phyloP scores from a whole-genome alignment of 2,329 filamentous ascomycete genomes.

The Botrytis fabae region DNA sequence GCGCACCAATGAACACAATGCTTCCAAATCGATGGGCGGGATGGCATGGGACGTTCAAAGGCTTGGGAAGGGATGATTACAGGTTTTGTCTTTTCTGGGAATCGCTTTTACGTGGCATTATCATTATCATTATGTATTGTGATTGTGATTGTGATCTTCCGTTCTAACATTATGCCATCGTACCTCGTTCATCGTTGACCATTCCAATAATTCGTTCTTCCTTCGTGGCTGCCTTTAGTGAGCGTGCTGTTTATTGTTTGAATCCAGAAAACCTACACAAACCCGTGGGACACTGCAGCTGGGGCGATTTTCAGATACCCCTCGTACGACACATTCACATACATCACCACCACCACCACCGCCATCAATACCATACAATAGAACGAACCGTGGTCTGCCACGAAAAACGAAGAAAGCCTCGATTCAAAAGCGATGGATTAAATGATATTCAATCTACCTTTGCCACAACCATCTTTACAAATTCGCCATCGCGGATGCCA shows the following conservation, averaged over 20 bases:
- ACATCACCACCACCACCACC: not conserved
- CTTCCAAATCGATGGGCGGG: not conserved
- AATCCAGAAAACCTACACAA: not conserved
- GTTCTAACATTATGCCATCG: not conserved
- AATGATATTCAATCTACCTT: slow-evolving; percentile 16
- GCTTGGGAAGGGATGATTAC: not conserved
- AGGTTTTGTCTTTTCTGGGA: not conserved
- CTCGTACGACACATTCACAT: not conserved
- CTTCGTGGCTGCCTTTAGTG: not conserved
- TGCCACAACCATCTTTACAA: not conserved
- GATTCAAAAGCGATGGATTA: slow-evolving; percentile 28
- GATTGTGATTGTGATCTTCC: not conserved
- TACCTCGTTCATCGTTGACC: not conserved
- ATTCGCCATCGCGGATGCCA: slow-evolving; percentile 30
- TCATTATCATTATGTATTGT: not conserved
- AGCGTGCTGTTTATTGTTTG: not conserved
- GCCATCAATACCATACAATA: not conserved
- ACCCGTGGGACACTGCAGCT: not conserved
- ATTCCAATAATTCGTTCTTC: not conserved
- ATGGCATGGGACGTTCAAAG: not conserved
- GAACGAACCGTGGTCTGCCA: slow-evolving; percentile 23
- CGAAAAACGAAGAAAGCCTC: not conserved
- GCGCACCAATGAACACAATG: slow-evolving; percentile 1
- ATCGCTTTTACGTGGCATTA: slow-evolving; percentile 14
- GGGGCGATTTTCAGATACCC: slow-evolving; percentile 9